phyloP scores from a whole-genome alignment of 768 basidiomycete genomes.

The Boletus sp. region DNA sequence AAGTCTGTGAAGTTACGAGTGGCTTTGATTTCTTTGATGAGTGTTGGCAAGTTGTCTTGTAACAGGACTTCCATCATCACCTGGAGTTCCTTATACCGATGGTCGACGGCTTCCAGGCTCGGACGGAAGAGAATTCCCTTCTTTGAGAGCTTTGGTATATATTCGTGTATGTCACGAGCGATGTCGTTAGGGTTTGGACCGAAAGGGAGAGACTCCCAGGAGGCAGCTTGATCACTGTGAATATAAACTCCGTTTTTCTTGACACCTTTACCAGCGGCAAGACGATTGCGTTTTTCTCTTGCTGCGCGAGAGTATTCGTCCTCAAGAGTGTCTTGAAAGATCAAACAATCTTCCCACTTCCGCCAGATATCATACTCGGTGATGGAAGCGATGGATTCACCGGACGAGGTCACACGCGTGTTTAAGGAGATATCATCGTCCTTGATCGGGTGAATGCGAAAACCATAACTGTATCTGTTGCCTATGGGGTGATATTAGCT shows the following conservation, averaged over 20 bases:
- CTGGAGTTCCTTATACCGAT: conserved; percentile 58
- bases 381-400: conserved; percentile 34
- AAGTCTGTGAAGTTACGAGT: conserved; percentile 64
- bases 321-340: conserved; percentile 70
- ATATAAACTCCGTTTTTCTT: conserved; percentile 69
- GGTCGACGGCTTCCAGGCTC: conserved; percentile 61
- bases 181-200: conserved; percentile 77
- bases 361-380: conserved; percentile 73
- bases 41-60: conserved; percentile 55
- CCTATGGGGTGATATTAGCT: conserved; percentile 35
- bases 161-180: conserved; percentile 61
- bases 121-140: conserved; percentile 71
- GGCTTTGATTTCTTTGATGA: conserved; percentile 62
- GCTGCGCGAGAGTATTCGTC: conserved; percentile 60
- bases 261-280: conserved; percentile 70
- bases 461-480: conserved; percentile 53
- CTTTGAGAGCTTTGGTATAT: conserved; percentile 66
- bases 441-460: conserved; percentile 51
- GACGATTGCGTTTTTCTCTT: conserved; percentile 62
- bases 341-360: conserved; percentile 79
- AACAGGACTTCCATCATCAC: conserved; percentile 60
- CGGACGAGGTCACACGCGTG: conserved; percentile 28
- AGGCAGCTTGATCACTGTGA: conserved; percentile 69
- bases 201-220: conserved; percentile 81
- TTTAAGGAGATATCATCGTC: conserved; percentile 30